Conservation (phyloP, 2,329 filamentous ascomycete genomes). For the Fusarium fracticaudum region DNA sequence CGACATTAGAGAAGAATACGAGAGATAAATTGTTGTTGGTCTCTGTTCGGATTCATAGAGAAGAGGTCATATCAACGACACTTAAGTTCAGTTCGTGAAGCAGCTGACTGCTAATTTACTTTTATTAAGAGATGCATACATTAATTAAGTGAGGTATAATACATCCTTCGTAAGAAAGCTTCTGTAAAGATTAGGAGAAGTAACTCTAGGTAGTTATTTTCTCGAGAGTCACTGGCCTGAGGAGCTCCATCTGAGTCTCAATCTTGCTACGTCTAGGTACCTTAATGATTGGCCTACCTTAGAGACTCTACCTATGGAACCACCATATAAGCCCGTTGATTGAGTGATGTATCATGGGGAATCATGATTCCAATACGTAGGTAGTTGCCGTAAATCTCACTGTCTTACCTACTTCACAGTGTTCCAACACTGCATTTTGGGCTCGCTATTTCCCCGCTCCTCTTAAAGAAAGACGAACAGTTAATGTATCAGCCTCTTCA, state of each 20-base stretch:
- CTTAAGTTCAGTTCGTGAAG: not conserved
- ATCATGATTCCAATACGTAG: not conserved
- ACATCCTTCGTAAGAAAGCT: not conserved
- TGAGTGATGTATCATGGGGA: not conserved
- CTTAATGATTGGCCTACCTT: no score
- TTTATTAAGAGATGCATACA: no score
- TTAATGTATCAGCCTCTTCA: not conserved
- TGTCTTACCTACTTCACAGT: no score
- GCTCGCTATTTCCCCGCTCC: not conserved
- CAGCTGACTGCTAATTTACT: not conserved
- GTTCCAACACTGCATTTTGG: not conserved
- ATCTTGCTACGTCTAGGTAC: no score
- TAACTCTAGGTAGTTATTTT: not conserved
- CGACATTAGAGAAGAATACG: not conserved
- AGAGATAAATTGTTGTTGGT: not conserved
- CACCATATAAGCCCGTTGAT: not conserved
- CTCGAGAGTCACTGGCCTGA: not conserved
- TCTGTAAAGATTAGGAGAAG: not conserved
- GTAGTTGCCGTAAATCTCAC: not conserved
- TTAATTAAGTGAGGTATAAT: not conserved
- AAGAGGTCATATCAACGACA: not conserved
- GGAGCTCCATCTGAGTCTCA: not conserved
- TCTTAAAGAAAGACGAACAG: not conserved
- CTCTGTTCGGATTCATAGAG: not conserved
- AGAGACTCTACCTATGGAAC: not conserved